A percentile compares a stretch with the other conserved stretches of the same genome.
Conservation (phyloP, 2,329 filamentous ascomycete genomes). For the Ceratocystis alfenasii region DNA sequence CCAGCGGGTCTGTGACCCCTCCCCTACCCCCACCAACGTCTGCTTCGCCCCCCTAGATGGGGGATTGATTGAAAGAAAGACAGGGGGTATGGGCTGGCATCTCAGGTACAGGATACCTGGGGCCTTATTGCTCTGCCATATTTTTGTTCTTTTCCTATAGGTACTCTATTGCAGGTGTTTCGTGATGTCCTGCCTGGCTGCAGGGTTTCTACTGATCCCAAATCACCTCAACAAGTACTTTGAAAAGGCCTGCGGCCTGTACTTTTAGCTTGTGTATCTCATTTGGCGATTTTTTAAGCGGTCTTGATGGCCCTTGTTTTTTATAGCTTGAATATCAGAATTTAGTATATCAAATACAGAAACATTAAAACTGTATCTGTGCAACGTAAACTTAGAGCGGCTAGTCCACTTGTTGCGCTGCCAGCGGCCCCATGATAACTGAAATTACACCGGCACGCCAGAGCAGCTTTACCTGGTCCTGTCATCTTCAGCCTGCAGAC, state of each 20-base stretch:
- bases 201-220: background rate
- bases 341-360: background rate
- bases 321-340: conserved; percentile 12
- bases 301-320: conserved; percentile 1
- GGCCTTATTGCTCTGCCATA: background rate
- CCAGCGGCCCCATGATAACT: background rate
- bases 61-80: no score
- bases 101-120: background rate
- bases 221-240: background rate
- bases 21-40: background rate
- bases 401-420: background rate
- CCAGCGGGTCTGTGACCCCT: background rate
- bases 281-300: background rate
- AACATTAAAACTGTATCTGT: background rate
- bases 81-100: background rate
- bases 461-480: background rate
- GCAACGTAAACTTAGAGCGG: background rate
- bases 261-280: background rate
- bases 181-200: conserved; percentile 11
- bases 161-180: background rate
- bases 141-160: conserved; percentile 10
- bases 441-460: background rate
- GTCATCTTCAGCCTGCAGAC: background rate
- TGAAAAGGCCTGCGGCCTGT: background rate
- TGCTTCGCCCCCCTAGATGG: no score